phyloP scores from a whole-genome alignment of 768 basidiomycete genomes.

The Collybiopsis confluens region DNA sequence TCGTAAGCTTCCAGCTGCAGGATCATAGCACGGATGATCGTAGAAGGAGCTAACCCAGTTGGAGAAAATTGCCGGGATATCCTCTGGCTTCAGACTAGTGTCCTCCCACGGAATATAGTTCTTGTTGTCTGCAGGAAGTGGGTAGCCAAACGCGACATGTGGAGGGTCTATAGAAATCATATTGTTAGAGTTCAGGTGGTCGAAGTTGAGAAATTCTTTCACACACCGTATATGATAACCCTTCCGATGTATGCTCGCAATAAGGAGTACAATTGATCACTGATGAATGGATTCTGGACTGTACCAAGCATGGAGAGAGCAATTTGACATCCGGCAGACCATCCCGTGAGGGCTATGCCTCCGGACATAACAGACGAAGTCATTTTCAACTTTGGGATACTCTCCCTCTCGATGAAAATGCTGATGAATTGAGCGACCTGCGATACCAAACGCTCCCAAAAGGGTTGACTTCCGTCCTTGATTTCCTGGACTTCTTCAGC shows the following conservation, averaged over 20 bases:
- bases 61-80: constrained; percentile 5
- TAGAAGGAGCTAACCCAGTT: constrained; percentile 13
- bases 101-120: constrained; percentile 11
- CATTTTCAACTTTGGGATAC: constrained; percentile 12
- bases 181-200: neutral
- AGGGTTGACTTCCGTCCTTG: constrained; percentile 6
- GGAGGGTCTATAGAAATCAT: constrained; percentile 13
- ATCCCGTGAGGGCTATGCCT: constrained; percentile 16
- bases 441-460: constrained; percentile 13
- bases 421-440: constrained; percentile 16
- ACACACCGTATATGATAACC: constrained; percentile 16
- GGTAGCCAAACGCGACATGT: constrained; percentile 12
- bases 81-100: constrained; percentile 5
- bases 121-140: constrained; percentile 4
- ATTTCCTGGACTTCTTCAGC: constrained; percentile 17
- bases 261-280: neutral
- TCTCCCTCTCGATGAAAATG: constrained; percentile 13
- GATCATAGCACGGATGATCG: constrained; percentile 6
- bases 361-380: constrained; percentile 10
- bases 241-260: constrained; percentile 10
- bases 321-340: constrained; percentile 16
- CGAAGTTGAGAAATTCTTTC: neutral
- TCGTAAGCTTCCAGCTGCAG: neutral
- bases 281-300: constrained; percentile 5
- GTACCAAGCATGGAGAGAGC: constrained; percentile 3